Conservation (phyloP, 306 rosid genomes). For the Fagus crenata region DNA sequence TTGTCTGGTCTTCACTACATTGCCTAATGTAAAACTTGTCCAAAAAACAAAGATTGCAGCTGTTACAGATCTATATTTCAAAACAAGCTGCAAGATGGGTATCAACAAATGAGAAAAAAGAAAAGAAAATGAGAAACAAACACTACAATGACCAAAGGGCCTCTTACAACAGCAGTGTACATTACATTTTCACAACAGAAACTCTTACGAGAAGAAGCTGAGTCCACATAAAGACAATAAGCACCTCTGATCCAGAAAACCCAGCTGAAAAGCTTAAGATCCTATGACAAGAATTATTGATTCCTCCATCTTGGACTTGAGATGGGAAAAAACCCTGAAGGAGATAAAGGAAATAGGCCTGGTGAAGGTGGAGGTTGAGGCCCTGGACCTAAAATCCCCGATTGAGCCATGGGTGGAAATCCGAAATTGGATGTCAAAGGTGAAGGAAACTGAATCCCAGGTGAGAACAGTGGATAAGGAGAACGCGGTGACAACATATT, state of each 20-base stretch:
- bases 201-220: slow-evolving; percentile 28
- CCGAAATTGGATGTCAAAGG: slow-evolving; percentile 73
- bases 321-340: slow-evolving; percentile 70
- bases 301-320: slow-evolving; percentile 93
- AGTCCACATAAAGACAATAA: slow-evolving; percentile 27
- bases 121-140: slow-evolving; percentile 40
- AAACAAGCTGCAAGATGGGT: slow-evolving; percentile 30
- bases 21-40: slow-evolving; percentile 52
- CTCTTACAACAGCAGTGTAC: slow-evolving; percentile 46
- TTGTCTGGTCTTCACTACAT: slow-evolving; percentile 48
- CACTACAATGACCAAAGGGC: slow-evolving; percentile 37
- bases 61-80: slow-evolving; percentile 27
- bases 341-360: slow-evolving; percentile 77
- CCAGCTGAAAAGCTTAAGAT: slow-evolving; percentile 31
- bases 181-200: slow-evolving; percentile 38
- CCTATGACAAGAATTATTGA: slow-evolving; percentile 35
- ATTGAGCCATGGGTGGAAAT: slow-evolving; percentile 68
- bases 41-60: slow-evolving; percentile 44
- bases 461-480: slow-evolving; percentile 76
- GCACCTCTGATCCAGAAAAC: slow-evolving; percentile 33
- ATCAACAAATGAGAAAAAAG: slow-evolving; percentile 37
- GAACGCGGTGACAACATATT: slow-evolving; percentile 73
- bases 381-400: slow-evolving; percentile 92
- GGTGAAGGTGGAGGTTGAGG: slow-evolving; percentile 90
- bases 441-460: slow-evolving; percentile 77